Percentiles rank a stretch among this genome's conserved stretches.
Conservation (phyloP, 176 grass and related monocot genomes). For the Rhynchospora breviuscula region DNA sequence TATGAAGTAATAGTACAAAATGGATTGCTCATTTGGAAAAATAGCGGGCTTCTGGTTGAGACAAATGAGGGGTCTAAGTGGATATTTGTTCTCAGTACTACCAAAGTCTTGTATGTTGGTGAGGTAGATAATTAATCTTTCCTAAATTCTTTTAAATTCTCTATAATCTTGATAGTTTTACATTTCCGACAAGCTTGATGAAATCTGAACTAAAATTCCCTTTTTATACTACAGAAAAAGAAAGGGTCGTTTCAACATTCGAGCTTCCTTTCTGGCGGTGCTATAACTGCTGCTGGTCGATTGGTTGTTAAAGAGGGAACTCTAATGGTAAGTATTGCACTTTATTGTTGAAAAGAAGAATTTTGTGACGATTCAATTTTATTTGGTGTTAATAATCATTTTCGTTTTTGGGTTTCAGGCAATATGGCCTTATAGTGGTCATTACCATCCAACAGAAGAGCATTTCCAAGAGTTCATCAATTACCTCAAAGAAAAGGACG, state of each 20-base stretch:
- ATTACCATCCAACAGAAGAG: slow-evolving; percentile 80
- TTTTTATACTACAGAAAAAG: slow-evolving; percentile 58
- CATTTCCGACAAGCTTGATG: background rate
- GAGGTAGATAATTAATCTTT: slow-evolving; percentile 46
- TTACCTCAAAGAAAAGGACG: slow-evolving; percentile 49
- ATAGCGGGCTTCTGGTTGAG: slow-evolving; percentile 42
- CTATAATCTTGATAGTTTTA: background rate
- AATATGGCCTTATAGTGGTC: slow-evolving; percentile 89
- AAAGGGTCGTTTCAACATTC: slow-evolving; percentile 95
- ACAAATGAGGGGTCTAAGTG: slow-evolving; percentile 76
- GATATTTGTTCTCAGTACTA: slow-evolving; percentile 85
- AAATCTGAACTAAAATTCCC: background rate
- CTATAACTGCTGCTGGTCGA: slow-evolving; percentile 76
- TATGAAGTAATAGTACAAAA: slow-evolving; percentile 67
- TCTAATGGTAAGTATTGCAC: slow-evolving; percentile 39
- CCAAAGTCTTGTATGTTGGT: slow-evolving; percentile 65
- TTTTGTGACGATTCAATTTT: background rate
- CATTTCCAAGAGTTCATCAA: slow-evolving; percentile 73
- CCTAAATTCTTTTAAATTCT: background rate
- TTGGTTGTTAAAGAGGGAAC: slow-evolving; percentile 78
- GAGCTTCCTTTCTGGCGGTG: slow-evolving; percentile 74
- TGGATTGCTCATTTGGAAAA: slow-evolving; percentile 59
- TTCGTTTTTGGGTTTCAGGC: slow-evolving; percentile 42
- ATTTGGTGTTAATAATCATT: slow-evolving; percentile 1
- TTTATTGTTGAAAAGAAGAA: background rate